phyloP scores from a whole-genome alignment of 805 yeast species.

The Lipomyces mesembrius region DNA sequence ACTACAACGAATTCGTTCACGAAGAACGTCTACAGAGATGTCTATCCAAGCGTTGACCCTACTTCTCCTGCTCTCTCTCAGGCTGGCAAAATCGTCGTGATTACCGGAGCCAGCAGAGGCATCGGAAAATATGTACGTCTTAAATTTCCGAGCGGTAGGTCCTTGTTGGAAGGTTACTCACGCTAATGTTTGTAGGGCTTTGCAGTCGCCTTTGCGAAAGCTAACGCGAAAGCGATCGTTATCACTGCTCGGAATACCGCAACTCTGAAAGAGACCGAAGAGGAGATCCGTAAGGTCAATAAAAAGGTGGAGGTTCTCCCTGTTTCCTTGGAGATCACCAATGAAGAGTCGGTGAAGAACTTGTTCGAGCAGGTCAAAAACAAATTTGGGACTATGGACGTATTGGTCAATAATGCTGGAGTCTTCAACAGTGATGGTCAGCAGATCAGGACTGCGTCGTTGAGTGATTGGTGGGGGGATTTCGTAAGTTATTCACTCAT shows the following conservation, averaged over 20 bases:
- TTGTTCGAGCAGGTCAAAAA: conserved; percentile 5
- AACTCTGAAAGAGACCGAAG: conserved; percentile 2
- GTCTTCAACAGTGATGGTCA: conserved; percentile 4
- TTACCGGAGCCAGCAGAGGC: conserved; percentile 7
- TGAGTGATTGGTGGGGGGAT: background rate
- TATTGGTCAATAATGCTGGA: conserved; percentile 6
- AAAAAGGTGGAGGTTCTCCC: background rate
- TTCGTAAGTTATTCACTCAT: background rate
- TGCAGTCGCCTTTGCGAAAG: conserved; percentile 3
- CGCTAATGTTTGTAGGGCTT: background rate
- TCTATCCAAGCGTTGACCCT: conserved; percentile 2
- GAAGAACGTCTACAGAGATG: conserved; percentile 1
- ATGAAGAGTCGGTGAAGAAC: conserved; percentile 4
- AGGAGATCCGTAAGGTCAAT: conserved; percentile 4
- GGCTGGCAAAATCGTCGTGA: conserved; percentile 4
- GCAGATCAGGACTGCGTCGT: conserved; percentile 5
- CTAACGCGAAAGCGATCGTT: conserved; percentile 4
- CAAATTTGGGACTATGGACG: conserved; percentile 5
- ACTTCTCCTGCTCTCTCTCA: conserved; percentile 4
- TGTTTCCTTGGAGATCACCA: conserved; percentile 1
- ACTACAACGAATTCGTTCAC: conserved; percentile 5
- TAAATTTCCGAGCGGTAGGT: background rate
- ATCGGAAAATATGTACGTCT: conserved; percentile 6
- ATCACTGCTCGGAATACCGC: conserved; percentile 5
- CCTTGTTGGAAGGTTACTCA: background rate